Conservation (phyloP, 169 alveolate genomes). For the Plasmodium ovale region DNA sequence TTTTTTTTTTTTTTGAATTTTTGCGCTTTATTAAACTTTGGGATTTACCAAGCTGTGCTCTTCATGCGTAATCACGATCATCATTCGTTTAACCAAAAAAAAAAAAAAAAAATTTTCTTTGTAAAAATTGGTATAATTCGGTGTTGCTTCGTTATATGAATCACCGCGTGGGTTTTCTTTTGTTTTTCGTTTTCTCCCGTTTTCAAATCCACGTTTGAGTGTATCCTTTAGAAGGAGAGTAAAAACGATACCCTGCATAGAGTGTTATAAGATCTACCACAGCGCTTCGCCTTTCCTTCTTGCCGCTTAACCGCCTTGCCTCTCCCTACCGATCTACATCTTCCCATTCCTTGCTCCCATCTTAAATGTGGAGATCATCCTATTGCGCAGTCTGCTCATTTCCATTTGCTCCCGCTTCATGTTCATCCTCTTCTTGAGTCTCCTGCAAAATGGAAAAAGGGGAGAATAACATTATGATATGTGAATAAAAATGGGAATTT, state of each 20-base stretch:
- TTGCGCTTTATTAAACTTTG: neutral
- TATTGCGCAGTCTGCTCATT: conserved; percentile 25
- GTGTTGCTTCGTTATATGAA: too few species aligned
- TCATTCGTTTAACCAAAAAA: neutral
- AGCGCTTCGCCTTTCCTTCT: too few species aligned
- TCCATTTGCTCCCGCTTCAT: conserved; percentile 52
- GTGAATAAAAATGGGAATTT: neutral
- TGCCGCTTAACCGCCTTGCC: too few species aligned
- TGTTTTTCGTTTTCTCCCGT: too few species aligned
- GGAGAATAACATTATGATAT: neutral
- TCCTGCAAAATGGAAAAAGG: neutral
- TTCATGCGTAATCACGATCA: neutral
- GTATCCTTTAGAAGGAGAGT: too few species aligned
- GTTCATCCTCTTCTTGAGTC: conserved; percentile 63
- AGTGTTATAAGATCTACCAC: too few species aligned
- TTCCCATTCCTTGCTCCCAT: conserved; percentile 39
- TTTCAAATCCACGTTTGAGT: too few species aligned
- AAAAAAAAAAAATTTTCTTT: neutral
- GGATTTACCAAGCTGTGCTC: neutral
- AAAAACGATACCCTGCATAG: too few species aligned
- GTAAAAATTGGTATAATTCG: neutral
- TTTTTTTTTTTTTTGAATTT: neutral
- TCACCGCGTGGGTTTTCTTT: too few species aligned
- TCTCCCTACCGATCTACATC: too few species aligned
- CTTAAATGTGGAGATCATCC: conserved; percentile 39